Evolutionary conservation across 768 basidiomycete genomes (phyloP), one percentile per base, ranked within the genome.

Genomic region (Hebeloma cylindrosporum): DNA sequence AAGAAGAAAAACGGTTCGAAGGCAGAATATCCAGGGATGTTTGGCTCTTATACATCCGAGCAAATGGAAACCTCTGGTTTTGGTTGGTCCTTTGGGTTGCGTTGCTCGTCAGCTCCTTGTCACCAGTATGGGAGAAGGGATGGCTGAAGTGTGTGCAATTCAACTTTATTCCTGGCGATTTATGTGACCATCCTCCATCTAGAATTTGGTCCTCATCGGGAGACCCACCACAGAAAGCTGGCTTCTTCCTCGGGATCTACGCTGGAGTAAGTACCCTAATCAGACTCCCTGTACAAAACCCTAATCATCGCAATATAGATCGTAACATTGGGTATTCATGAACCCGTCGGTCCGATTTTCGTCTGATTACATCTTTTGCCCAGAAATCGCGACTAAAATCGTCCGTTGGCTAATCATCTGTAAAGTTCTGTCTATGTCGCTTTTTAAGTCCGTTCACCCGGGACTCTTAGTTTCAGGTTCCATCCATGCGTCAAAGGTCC

Each of bases 1-100:
- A 95, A 55, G 88, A 90, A 56, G 88, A 90, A 60, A 79, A 77
- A 48, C 75, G 88, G n/a, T 86, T 83, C 1, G 79, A 81, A 31
- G 88, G 88, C 3, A 74, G 83, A 34, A 86, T 91, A 41, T 65
- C 76, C 36, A 66, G 72, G 45, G 77, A 79, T 28, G 78, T 89
- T 16, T 91, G 88, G 88, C 51, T 57, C 41, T 63, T 62, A 2
- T 70, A 68, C 33, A 53, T 68, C 30, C 58, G 57, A 56, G 65
- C 64, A 18, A 68, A 63, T 48, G 74, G 72, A 58, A 68, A 73
- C 60, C 65, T 61, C 0, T 76, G 72, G 56, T 84, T 74, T 57
- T 88, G 88, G 88, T 34, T 61, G 1, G 10, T 78, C 5, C 86
- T 89, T 58, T 51, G 67, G 1, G n/a, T 68, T 8, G 60, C 76